phyloP scores from a whole-genome alignment of 129 eudicot species.

The Solidago caesia region DNA sequence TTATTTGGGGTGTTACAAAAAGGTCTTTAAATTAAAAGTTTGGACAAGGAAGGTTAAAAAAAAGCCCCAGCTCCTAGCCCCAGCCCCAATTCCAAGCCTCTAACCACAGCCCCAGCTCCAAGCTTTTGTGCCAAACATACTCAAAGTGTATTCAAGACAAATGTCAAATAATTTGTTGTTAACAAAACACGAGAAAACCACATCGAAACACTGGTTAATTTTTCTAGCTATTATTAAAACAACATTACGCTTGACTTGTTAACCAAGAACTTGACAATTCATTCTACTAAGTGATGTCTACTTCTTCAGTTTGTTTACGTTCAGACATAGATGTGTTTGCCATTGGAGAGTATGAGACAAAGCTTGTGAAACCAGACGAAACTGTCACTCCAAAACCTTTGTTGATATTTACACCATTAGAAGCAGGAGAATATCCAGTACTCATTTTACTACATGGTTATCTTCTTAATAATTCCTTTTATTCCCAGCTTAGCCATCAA shows the following conservation, averaged over 20 bases:
- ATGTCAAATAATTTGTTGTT: too few species aligned
- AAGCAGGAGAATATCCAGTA: constrained; percentile 58
- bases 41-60: too few species aligned
- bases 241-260: background rate
- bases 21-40: too few species aligned
- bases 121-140: too few species aligned
- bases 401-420: constrained; percentile 55
- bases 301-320: constrained; percentile 27
- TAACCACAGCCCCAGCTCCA: too few species aligned
- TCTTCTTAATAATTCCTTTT: constrained; percentile 70
- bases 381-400: constrained; percentile 63
- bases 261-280: background rate
- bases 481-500: constrained; percentile 73
- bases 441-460: constrained; percentile 77
- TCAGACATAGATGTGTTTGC: constrained; percentile 43
- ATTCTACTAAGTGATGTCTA: constrained; percentile 32
- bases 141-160: too few species aligned
- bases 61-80: too few species aligned
- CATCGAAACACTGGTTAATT: too few species aligned
- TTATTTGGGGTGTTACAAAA: too few species aligned
- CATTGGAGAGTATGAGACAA: constrained; percentile 47
- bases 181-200: too few species aligned
- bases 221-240: too few species aligned
- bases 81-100: too few species aligned
- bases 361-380: constrained; percentile 36